Conservation (phyloP, 768 basidiomycete genomes). For the Hypholoma fasciculare region DNA sequence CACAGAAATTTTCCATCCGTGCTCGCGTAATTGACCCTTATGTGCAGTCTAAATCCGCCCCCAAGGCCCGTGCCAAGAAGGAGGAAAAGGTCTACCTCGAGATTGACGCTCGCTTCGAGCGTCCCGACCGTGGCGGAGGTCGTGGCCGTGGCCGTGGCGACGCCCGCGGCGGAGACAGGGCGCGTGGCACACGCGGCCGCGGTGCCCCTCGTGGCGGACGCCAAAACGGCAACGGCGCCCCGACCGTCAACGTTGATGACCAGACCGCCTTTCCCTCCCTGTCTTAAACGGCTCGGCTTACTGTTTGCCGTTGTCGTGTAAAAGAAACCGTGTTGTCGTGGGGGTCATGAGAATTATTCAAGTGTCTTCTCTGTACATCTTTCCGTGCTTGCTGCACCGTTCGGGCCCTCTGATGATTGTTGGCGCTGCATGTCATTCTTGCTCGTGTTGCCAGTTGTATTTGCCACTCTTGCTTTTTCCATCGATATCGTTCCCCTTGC, state of each 20-base stretch:
- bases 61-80: constrained; percentile 75
- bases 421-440: constrained; percentile 19
- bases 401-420: constrained; percentile 6
- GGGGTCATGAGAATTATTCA: constrained; percentile 17
- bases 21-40: constrained; percentile 10
- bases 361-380: constrained; percentile 19
- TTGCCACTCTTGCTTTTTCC: constrained; percentile 18
- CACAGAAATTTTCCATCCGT: background rate
- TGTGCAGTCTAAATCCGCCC: constrained; percentile 58
- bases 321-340: constrained; percentile 13
- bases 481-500: constrained; percentile 16
- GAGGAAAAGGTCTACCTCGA: constrained; percentile 91
- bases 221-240: constrained; percentile 33
- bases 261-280: constrained; percentile 89
- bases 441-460: constrained; percentile 17
- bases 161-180: constrained; percentile 20
- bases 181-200: constrained; percentile 41
- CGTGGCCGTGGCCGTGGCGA: constrained; percentile 42
- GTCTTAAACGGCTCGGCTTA: constrained; percentile 32
- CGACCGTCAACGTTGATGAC: constrained; percentile 74
- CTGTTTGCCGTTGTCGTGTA: background rate
- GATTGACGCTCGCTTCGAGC: constrained; percentile 88
- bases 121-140: constrained; percentile 64
- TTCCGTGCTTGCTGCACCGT: constrained; percentile 10
- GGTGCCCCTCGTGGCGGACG: constrained; percentile 49